Evolutionary conservation across 768 basidiomycete genomes (phyloP).

Genomic region (Amanita polypyramis): DNA sequence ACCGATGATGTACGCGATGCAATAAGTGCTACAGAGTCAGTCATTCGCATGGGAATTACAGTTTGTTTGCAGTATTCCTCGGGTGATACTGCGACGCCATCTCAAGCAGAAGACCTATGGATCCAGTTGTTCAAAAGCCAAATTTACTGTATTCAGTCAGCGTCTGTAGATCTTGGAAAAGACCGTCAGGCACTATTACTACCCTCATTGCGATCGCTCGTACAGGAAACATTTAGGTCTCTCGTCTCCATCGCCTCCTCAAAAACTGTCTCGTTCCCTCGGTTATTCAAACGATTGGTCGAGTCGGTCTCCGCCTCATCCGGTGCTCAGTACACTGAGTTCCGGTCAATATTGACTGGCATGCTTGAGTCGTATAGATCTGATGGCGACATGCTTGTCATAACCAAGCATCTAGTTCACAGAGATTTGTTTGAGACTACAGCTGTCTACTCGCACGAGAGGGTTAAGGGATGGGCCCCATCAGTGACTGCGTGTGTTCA

Average conservation of each 20-base stretch:
- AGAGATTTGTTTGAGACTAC: constrained; percentile 75
- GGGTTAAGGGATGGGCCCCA: constrained; percentile 52
- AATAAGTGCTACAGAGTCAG: constrained; percentile 41
- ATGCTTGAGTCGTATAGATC: constrained; percentile 93
- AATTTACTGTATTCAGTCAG: constrained; percentile 70
- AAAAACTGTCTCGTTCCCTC: constrained; percentile 78
- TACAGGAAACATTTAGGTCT: constrained; percentile 76
- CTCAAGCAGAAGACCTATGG: constrained; percentile 78
- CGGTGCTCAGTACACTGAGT: constrained; percentile 77
- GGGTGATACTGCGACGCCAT: constrained; percentile 24
- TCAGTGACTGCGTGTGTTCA: constrained; percentile 34
- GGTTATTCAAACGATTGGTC: constrained; percentile 85
- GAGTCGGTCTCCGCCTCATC: constrained; percentile 53
- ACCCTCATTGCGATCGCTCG: constrained; percentile 53
- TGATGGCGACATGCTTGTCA: constrained; percentile 82
- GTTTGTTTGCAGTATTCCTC: constrained; percentile 66
- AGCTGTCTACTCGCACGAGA: constrained; percentile 46
- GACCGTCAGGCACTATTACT: constrained; percentile 23
- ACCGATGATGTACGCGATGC: constrained; percentile 20
- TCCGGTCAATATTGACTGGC: constrained; percentile 81
- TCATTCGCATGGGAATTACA: constrained; percentile 50
- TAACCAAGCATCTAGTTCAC: constrained; percentile 73
- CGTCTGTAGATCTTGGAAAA: constrained; percentile 25
- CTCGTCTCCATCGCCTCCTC: constrained; percentile 80
- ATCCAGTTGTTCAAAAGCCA: constrained; percentile 77